Percentiles rank a stretch among this genome's conserved stretches.
phyloP scores from a whole-genome alignment of 2,329 filamentous ascomycete species.

The Talaromyces rugulosus region DNA sequence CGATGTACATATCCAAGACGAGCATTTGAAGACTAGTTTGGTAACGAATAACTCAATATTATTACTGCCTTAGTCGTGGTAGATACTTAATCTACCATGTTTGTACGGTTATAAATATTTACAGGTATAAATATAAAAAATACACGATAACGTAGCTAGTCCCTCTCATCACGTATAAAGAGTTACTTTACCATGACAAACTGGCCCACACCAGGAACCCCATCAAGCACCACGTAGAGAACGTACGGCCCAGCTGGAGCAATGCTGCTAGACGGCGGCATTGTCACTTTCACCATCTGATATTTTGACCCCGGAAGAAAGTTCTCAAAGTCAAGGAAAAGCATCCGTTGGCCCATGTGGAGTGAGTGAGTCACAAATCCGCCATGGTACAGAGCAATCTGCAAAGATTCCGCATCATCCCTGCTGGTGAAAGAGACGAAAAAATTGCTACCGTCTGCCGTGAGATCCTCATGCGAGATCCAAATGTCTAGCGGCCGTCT shows the following conservation, averaged over 20 bases:
- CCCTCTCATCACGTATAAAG: background rate
- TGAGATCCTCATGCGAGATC: conserved; percentile 43
- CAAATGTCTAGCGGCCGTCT: conserved; percentile 47
- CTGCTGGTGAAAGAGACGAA: conserved; percentile 46
- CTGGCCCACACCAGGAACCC: conserved; percentile 50
- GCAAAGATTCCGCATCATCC: conserved; percentile 39
- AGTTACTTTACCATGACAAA: conserved; percentile 38
- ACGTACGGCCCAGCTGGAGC: conserved; percentile 59
- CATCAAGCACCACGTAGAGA: conserved; percentile 55
- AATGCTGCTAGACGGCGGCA: conserved; percentile 53
- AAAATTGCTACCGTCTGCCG: conserved; percentile 43
- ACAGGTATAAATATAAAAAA: background rate
- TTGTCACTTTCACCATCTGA: conserved; percentile 46
- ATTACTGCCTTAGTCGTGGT: background rate
- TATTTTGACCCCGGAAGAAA: conserved; percentile 44
- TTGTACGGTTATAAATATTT: background rate
- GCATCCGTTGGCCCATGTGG: conserved; percentile 59
- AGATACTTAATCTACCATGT: background rate
- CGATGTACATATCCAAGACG: too few relatives aligned
- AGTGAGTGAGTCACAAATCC: conserved; percentile 59
- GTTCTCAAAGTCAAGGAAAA: conserved; percentile 49
- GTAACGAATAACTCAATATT: background rate
- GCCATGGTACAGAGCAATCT: conserved; percentile 54
- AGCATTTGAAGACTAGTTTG: background rate
- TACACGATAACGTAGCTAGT: background rate